Base-by-base conservation (phyloP, 805 yeast genomes). In the Wickerhamiella slavikovae region DNA sequence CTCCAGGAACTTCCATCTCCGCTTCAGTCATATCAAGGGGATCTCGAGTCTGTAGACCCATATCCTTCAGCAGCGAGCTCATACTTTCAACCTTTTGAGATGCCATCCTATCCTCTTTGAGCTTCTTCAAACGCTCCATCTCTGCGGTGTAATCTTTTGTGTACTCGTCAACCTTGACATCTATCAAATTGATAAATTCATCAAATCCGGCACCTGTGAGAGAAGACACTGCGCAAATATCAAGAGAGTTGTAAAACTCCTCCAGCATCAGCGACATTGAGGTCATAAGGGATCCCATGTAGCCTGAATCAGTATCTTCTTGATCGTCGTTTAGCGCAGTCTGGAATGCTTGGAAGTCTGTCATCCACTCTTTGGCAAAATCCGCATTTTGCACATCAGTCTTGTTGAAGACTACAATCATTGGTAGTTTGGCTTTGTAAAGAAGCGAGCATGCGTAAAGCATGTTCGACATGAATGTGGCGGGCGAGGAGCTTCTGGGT, bases 401-500 rank as follows among this genome's bases (percentile, higher is more conserved):
- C 54, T 89, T 89, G 57, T 89, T 89, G 61, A 89, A 89, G 1
- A 89, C 98, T 17, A 89, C 64, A 43, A 89, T 74, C 93, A 89
- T 82, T 12, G 99, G 99, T 32, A 89, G 62, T 48, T 85, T 83
- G 15, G 95, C 85, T 54, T 89, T 89, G 58, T 89, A 89, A 27
- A 89, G 62, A 29, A 89, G 85, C 5, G 96, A 85, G 56, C 98
- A 89, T 0, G 99, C 98, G 47, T 89, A 89, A 20, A 89, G 64
- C 99, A 89, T 89, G 51, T 89, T 89, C 31, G 96, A 83, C 68
- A 89, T 89, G 51, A 89, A 89, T 2, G 99, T 89, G 0, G 94
- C 77, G 25, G 98, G 98, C 2, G 91, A 72, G 2, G 92, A 60
- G 36, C 83, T 76, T 49, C 98, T 65, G 29, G 98, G 98, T 1